phyloP scores from a whole-genome alignment of 257 asterid species.

The Solanum corneliomulleri region DNA sequence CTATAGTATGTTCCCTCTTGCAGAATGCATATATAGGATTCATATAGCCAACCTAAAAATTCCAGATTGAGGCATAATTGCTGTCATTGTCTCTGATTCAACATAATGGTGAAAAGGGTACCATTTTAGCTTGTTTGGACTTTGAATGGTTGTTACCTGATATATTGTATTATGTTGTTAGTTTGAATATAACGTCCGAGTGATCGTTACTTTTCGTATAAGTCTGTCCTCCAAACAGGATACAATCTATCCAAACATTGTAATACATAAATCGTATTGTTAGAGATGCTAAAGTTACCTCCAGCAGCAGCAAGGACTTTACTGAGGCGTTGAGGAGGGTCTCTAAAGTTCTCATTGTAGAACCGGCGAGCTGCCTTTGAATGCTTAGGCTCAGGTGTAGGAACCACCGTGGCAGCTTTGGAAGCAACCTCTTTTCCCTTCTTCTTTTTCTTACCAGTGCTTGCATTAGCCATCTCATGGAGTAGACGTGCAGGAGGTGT shows the following conservation, averaged over 20 bases:
- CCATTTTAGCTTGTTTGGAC: not conserved
- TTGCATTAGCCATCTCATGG: conserved; percentile 38
- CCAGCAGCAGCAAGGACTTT: conserved; percentile 94
- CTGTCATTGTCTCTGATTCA: not conserved
- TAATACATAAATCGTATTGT: not conserved
- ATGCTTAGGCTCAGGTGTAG: conserved; percentile 47
- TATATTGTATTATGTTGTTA: not conserved
- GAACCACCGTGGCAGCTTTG: conserved; percentile 15
- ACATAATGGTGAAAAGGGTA: not conserved
- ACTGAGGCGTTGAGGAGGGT: conserved; percentile 77
- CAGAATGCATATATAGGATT: not conserved
- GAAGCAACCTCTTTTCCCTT: conserved; percentile 10
- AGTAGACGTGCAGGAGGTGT: conserved; percentile 49
- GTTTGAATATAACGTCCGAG: not conserved
- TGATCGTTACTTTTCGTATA: not conserved
- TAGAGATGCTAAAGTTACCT: conserved; percentile 33
- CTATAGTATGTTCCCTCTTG: not conserved
- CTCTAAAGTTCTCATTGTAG: conserved; percentile 77
- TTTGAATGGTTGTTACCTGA: not conserved
- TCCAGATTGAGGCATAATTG: not conserved
- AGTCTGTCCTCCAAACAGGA: not conserved
- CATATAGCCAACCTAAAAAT: not conserved
- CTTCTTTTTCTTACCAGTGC: conserved; percentile 46
- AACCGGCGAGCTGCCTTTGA: conserved; percentile 97
- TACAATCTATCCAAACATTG: not conserved